phyloP scores from a whole-genome alignment of 192 early-diverging fungal genomes.

The Backusella sp. region DNA sequence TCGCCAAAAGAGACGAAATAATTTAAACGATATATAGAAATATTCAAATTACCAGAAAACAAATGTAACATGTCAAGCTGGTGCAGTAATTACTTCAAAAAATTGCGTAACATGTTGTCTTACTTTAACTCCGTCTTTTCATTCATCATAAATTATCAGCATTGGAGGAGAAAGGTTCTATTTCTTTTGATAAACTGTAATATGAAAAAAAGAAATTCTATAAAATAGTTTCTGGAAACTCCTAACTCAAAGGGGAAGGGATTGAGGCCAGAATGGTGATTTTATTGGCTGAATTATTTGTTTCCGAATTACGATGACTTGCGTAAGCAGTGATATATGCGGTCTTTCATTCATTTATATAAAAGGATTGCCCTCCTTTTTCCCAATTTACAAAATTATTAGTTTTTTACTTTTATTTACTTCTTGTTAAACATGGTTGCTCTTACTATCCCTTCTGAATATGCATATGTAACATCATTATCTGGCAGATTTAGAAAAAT shows the following conservation, averaged over 20 bases:
- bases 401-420: slow-evolving; percentile 1
- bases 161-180: neutral
- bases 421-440: slow-evolving; percentile 32
- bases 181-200: neutral
- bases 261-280: neutral
- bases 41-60: neutral
- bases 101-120: neutral
- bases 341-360: neutral
- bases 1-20: neutral
- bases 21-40: neutral
- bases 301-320: slow-evolving; percentile 6
- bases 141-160: neutral
- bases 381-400: neutral
- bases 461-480: slow-evolving; percentile 53
- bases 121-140: neutral
- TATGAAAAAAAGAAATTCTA: neutral
- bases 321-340: neutral
- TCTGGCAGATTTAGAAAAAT: neutral
- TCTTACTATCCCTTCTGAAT: slow-evolving; percentile 47
- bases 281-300: neutral
- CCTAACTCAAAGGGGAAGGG: neutral
- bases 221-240: neutral
- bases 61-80: neutral
- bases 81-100: neutral
- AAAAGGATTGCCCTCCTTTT: neutral